Base-by-base conservation (phyloP, 768 basidiomycete species). In the Rhodotorula graminis region DNA sequence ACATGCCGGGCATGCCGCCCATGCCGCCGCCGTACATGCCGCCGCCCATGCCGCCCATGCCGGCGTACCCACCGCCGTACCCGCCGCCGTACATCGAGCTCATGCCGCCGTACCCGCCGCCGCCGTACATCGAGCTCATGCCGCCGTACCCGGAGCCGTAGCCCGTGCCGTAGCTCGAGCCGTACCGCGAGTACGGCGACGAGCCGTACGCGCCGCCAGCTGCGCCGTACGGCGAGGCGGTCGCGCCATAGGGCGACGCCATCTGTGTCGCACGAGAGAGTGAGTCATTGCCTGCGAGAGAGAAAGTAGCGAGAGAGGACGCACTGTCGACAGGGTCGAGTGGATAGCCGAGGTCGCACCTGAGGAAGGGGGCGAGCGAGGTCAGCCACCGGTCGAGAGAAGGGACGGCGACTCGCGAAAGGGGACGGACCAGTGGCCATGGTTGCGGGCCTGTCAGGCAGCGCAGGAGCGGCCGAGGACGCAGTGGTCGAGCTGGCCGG, bases 371-470 rank as follows among this genome's bases (percentile, higher is more conserved):
- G 29, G 53, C 33, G 33, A 59, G 61, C 29, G 53, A n/a, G 7
- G 64, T 61, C 18, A 61, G 56, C 52, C 18, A 44, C 40, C 5
- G 2, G 2, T 15, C 16, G 3, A n/a, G 9, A 8, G 2, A 5
- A 5, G 21, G 4, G 25, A 10, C 12, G 4, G 1, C 12, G 4
- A 29, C 19, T 19, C 33, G 33, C 49, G 3, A 11, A 23, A 1
- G 8, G 14, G 27, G 23, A 52, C 72, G 44, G 21, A 69, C 67
- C 37, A 18, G 60, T 52, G 0, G 76, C 69, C 59, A 90, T 81
- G 0, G 86, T 79, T 57, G 88, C 80, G 18, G 90, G 90, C 56
- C 89, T 84, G 21, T 87, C 83, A 31, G 90, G 90, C 12, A 90
- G 80, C 7, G 85, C 78, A 1, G 86, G 85, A 10, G 33, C 70